Percentiles rank a stretch among this genome's conserved stretches.
Conservation (phyloP, 1,284 basidiomycete species). For the Pyrrhoderma noxium region DNA sequence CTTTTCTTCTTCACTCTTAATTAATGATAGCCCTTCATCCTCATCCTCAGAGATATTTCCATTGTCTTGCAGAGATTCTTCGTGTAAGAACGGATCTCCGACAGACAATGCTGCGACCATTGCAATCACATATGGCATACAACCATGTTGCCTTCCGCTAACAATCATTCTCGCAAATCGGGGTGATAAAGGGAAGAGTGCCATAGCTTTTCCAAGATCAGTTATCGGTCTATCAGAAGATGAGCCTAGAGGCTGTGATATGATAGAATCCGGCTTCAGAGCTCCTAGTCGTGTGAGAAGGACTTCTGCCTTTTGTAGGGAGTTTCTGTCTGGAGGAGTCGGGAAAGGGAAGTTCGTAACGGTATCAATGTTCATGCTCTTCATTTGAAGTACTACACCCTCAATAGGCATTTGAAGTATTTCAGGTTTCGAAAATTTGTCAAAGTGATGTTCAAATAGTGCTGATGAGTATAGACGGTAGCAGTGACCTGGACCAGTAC, state of each 20-base stretch:
- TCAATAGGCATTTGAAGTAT: slow-evolving; percentile 96
- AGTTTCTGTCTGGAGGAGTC: slow-evolving; percentile 83
- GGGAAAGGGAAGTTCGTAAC: slow-evolving; percentile 98
- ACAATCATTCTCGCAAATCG: slow-evolving; percentile 94
- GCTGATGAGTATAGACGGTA: slow-evolving; percentile 70
- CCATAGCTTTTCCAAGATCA: slow-evolving; percentile 85
- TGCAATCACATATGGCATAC: slow-evolving; percentile 86
- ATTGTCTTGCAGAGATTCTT: slow-evolving; percentile 54
- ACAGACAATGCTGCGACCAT: slow-evolving; percentile 91
- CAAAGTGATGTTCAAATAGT: slow-evolving; percentile 89
- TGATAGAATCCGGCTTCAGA: slow-evolving; percentile 38
- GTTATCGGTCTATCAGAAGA: slow-evolving; percentile 66
- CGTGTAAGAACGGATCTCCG: slow-evolving; percentile 92
- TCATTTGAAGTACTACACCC: slow-evolving; percentile 97
- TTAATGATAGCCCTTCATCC: slow-evolving; percentile 42
- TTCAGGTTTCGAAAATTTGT: slow-evolving; percentile 83
- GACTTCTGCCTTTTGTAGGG: slow-evolving; percentile 78
- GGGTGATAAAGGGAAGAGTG: slow-evolving; percentile 88
- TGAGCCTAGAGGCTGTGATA: slow-evolving; percentile 15
- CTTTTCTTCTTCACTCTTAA: slow-evolving; percentile 52
- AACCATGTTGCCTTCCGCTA: slow-evolving; percentile 85
- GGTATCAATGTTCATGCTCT: slow-evolving; percentile 97
- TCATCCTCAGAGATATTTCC: slow-evolving; percentile 37
- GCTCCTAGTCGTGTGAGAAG: slow-evolving; percentile 82
- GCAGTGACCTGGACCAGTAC: slow-evolving; percentile 74